Evolutionary conservation across 202 grass and related monocot genomes (phyloP), one percentile per base, ranked within the genome.

Genomic region (Cymbopogon flexuosus): DNA sequence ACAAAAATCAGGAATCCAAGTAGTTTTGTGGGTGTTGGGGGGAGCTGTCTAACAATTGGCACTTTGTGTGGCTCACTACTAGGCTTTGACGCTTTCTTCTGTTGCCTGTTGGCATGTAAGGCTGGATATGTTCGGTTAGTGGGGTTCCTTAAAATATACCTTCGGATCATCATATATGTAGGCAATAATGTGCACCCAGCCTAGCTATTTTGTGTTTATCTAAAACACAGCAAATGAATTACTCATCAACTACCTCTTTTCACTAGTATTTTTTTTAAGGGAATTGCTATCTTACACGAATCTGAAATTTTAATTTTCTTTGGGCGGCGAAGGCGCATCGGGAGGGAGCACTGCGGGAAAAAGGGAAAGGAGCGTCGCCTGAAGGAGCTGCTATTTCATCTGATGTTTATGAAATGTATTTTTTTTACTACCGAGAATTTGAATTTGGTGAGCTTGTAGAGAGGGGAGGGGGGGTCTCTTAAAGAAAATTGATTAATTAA

Each of bases 121-220:
- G 77, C 15, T 77, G 72, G 78, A 89, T 77, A 81, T 89, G 87
- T 78, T 85, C 78, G 83, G 78, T 89, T 82, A 89, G 87, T 81
- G 83, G 82, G 87, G 82, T 68, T 85, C 77, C 82, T 85, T 72
- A 47, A 76, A 81, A 88, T 84, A 84, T 88, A 88, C 76, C 81
- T 84, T 88, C 6, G 71, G 86, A 80, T 60, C 79, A 81, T 2
- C 74, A 57, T 30, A 2, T 35, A 13, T 27, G 52, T 43, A 36
- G 42, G n/a, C 47, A 79, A 21, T 22, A 31, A 64, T 47, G 16
- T 13, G 58, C 14, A 5, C 24, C 15, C 10, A 33, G 31, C 31
- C 4, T 61, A 29, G 5, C 57, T 13, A 4, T 61, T 61, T 59
- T 9, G 19, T 30, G 19, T 21, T 65, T 40, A 33, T 65, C 58